Evolutionary conservation across 441 rosid genomes (phyloP).

Genomic region (Aquilaria agallochum): DNA sequence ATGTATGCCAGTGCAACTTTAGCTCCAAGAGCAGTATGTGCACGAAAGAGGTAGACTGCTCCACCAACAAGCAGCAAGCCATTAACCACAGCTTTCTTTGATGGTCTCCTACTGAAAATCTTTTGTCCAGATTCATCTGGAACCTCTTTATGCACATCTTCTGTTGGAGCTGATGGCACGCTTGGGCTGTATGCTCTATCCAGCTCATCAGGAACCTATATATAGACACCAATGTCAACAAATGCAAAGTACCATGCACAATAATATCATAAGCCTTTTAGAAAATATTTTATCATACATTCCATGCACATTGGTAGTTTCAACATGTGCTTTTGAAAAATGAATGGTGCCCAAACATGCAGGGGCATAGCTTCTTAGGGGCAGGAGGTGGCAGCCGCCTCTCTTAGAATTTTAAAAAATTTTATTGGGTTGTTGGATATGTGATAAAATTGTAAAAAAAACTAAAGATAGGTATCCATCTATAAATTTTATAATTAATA

Average conservation of each 20-base stretch:
- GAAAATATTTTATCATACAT: too few species aligned
- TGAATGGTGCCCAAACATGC: too few species aligned
- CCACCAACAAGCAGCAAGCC: constrained; percentile 79
- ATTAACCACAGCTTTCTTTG: constrained; percentile 58
- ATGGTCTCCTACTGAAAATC: constrained; percentile 49
- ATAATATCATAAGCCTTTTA: background rate
- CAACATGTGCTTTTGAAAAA: background rate
- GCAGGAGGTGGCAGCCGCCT: too few species aligned
- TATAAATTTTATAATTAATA: too few species aligned
- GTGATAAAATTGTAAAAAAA: too few species aligned
- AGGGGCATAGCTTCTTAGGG: too few species aligned
- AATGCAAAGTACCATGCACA: background rate
- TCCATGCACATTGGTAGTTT: background rate
- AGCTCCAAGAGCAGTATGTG: constrained; percentile 75
- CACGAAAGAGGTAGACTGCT: constrained; percentile 66
- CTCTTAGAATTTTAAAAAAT: too few species aligned
- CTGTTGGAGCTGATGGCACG: constrained; percentile 19
- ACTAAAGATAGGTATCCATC: too few species aligned
- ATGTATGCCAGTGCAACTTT: constrained; percentile 80
- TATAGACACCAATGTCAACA: constrained; percentile 5
- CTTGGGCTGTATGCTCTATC: constrained; percentile 23
- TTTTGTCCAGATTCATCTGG: constrained; percentile 24
- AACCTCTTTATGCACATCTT: constrained; percentile 14
- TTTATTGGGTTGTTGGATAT: too few species aligned
- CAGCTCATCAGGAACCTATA: constrained; percentile 58